Evolutionary conservation across 1,284 basidiomycete species (phyloP), one percentile per base, ranked within the genome.

Genomic region (Microstroma glucosiphilum): DNA sequence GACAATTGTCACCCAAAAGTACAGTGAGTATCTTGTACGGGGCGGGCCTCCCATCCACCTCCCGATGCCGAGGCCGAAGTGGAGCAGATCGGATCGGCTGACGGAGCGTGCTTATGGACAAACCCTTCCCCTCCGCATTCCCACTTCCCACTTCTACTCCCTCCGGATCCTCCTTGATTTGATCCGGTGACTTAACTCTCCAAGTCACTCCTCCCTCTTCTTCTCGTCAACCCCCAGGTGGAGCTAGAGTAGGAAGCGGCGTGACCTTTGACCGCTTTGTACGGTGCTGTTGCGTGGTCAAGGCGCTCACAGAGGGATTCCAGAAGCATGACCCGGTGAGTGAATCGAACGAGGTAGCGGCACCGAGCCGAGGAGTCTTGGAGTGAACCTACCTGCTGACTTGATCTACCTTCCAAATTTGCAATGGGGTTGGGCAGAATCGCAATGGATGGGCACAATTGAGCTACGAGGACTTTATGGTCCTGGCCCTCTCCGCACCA

Each of bases 251-350:
- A 21, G 17, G 26, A 40, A 49, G 62, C 1, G 66, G 66, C 21
- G 70, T 72, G 60, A 70, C 66, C 3, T 72, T 72, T 26, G 70
- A 72, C 57, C 59, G 69, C n/a, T 75, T 75, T 53, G 69, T 75
- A 1, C 60, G 72, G 4, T 66, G 65, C 1, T 72, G 71, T 37
- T 71, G 72, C 40, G 70, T 70, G 26, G 64, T 73, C 68, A 75
- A 73, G 65, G 67, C 71, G 13, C 60, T 75, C 25, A 75, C 72
- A 7, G 71, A 73, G 53, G 63, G 58, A 11, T 75, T 75, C 65
- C 68, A 70, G 41, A 61, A 65, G n/a, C 65, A 65, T 48, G 71
- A 75, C 58, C 30, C 30, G 30, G 30, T 37, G 30, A 37, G 30
- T 37, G 4, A n/a, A n/a, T n/a, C n/a, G n/a, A n/a, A n/a, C n/a